A percentile compares a stretch with the other conserved stretches of the same genome.
These are phyloP conservation scores for Sarcodon aspratus DNA, from an alignment of 768 basidiomycete genomes.

Conservation along the genomic window DNA sequence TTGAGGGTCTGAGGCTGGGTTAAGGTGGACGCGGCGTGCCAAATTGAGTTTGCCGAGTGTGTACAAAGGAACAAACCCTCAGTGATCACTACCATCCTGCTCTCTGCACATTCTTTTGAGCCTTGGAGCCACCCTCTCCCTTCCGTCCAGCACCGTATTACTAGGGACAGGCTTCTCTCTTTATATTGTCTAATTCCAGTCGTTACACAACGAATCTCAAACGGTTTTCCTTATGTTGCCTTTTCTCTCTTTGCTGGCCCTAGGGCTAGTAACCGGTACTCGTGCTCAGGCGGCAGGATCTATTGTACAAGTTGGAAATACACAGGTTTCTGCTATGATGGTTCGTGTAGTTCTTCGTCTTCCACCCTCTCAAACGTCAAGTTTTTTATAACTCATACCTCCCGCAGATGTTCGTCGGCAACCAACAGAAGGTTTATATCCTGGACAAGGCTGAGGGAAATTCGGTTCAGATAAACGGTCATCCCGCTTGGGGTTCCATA, in stretches of 20 bases:
- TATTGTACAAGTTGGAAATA: constrained; percentile 22
- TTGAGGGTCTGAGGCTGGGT: too few relatives aligned
- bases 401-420: constrained; percentile 68
- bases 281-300: constrained; percentile 16
- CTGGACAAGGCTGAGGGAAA: constrained; percentile 89
- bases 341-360: constrained; percentile 17
- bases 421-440: constrained; percentile 73
- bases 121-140: neutral
- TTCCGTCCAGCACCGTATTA: neutral
- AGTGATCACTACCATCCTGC: neutral
- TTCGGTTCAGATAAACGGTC: constrained; percentile 47
- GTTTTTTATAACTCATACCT: neutral
- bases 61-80: neutral
- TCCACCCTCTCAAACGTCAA: neutral
- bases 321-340: constrained; percentile 44
- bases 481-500: constrained; percentile 65
- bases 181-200: too few relatives aligned
- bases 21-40: too few relatives aligned
- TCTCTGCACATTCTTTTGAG: neutral
- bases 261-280: constrained; percentile 30
- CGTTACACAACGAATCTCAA: neutral
- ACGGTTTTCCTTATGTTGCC: constrained; percentile 8
- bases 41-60: too few relatives aligned
- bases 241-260: constrained; percentile 25
- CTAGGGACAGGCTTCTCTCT: too few relatives aligned